Percentiles rank a stretch among this genome's conserved stretches.
These are phyloP conservation scores for Fusarium pseudonygamai DNA, from an alignment of 2,329 filamentous ascomycete genomes.

Conservation along the genomic window DNA sequence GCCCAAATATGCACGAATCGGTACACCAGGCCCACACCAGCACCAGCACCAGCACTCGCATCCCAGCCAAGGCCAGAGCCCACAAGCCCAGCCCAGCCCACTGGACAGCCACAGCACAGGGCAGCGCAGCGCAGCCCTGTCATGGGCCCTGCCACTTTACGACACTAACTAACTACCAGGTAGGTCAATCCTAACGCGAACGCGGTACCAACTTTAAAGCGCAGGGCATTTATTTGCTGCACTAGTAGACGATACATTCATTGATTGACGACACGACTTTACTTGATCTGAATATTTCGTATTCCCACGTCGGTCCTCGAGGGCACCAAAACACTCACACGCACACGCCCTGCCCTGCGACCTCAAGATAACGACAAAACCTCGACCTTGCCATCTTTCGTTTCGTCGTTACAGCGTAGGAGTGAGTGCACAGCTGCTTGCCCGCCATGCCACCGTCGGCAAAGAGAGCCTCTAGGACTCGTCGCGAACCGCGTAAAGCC, in stretches of 20 bases:
- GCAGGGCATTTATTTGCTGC: conserved; percentile 41
- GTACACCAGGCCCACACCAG: neutral
- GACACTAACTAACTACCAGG: conserved; percentile 26
- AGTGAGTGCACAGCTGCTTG: neutral
- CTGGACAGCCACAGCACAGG: neutral
- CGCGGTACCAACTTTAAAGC: conserved; percentile 46
- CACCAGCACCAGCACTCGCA: conserved; percentile 17
- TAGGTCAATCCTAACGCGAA: conserved; percentile 43
- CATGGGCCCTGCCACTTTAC: conserved; percentile 41
- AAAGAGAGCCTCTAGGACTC: conserved; percentile 50
- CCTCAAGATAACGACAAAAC: neutral
- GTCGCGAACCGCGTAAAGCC: conserved; percentile 53
- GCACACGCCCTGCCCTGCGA: neutral
- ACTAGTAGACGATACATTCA: conserved; percentile 31
- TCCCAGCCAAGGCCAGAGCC: neutral
- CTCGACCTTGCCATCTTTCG: neutral
- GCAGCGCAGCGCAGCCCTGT: conserved; percentile 12
- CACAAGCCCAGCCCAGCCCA: conserved; percentile 6
- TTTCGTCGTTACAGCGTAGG: neutral
- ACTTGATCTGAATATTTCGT: conserved; percentile 19
- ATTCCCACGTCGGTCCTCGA: conserved; percentile 20
- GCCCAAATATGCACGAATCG: conserved; percentile 38
- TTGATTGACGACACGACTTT: conserved; percentile 40
- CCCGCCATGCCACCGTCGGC: conserved; percentile 50
- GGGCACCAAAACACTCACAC: neutral